phyloP scores from a whole-genome alignment of 2,329 filamentous ascomycete species.

The Shiraia sp. region DNA sequence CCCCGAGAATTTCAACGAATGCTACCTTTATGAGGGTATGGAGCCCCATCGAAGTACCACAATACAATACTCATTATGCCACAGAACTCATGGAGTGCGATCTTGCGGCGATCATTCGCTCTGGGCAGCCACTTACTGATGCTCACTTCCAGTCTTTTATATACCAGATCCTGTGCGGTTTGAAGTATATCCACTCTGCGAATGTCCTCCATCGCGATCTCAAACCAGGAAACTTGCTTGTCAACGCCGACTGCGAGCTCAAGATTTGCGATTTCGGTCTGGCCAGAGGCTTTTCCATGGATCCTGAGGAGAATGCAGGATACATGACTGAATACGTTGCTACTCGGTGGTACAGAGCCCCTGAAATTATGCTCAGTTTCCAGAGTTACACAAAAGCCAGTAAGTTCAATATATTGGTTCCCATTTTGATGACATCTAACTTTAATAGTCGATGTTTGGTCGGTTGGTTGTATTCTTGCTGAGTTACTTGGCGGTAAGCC shows the following conservation, averaged over 20 bases:
- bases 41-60: not conserved
- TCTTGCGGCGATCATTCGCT: constrained; percentile 94
- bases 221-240: constrained; percentile 94
- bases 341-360: constrained; percentile 97
- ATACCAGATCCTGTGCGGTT: constrained; percentile 97
- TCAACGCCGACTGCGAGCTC: constrained; percentile 98
- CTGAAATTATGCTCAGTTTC: constrained; percentile 99
- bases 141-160: constrained; percentile 99
- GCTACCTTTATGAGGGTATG: constrained; percentile 94
- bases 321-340: constrained; percentile 99
- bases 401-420: constrained; percentile 65
- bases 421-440: constrained; percentile 24
- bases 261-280: constrained; percentile 99
- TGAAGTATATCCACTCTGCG: constrained; percentile 99
- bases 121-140: constrained; percentile 94
- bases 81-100: constrained; percentile 99
- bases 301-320: constrained; percentile 96
- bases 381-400: constrained; percentile 99
- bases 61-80: constrained; percentile 22
- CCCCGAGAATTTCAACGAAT: constrained; percentile 98
- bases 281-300: constrained; percentile 93
- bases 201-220: constrained; percentile 96
- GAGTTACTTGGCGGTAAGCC: constrained; percentile 94
- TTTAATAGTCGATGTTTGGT: constrained; percentile 91
- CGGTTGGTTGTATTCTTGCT: constrained; percentile 94